phyloP scores from a whole-genome alignment of 2,329 filamentous ascomycete genomes.

The Myriangium duriaei region DNA sequence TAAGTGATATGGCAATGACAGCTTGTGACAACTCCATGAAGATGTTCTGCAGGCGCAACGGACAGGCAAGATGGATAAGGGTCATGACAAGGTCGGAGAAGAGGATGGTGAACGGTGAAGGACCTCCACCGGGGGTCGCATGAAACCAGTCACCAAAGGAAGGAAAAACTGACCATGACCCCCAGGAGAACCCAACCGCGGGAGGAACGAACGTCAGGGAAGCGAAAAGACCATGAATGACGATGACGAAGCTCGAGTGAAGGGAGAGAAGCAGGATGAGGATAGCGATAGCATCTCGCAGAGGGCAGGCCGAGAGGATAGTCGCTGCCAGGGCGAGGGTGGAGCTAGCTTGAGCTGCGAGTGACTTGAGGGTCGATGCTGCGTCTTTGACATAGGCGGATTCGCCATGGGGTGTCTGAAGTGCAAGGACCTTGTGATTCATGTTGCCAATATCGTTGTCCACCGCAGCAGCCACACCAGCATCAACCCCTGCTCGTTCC shows the following conservation, averaged over 20 bases:
- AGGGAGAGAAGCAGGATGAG: slow-evolving; percentile 91
- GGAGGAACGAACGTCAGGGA: slow-evolving; percentile 85
- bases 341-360: slow-evolving; percentile 56
- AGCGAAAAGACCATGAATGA: slow-evolving; percentile 86
- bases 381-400: slow-evolving; percentile 5
- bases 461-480: slow-evolving; percentile 1
- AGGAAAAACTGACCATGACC: slow-evolving; percentile 45
- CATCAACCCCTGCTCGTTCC: slow-evolving; percentile 9
- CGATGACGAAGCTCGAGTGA: slow-evolving; percentile 72
- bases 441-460: slow-evolving; percentile 9
- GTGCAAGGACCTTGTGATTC: slow-evolving; percentile 2
- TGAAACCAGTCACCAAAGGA: slow-evolving; percentile 88
- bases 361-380: slow-evolving; percentile 41
- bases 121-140: slow-evolving; percentile 63
- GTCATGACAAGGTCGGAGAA: slow-evolving; percentile 69
- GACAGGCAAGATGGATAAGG: slow-evolving; percentile 51
- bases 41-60: slow-evolving; percentile 61
- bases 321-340: slow-evolving; percentile 69
- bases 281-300: slow-evolving; percentile 91
- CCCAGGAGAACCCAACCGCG: slow-evolving; percentile 49
- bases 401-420: slow-evolving; percentile 8
- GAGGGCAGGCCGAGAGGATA: slow-evolving; percentile 77
- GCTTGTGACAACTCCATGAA: slow-evolving; percentile 84
- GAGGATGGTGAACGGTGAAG: slow-evolving; percentile 71
- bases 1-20: slow-evolving; percentile 81